A percentile compares a stretch with the other conserved stretches of the same genome.
Evolutionary conservation across 2,329 filamentous ascomycete genomes (phyloP).

Genomic region (Venturia asperata): DNA sequence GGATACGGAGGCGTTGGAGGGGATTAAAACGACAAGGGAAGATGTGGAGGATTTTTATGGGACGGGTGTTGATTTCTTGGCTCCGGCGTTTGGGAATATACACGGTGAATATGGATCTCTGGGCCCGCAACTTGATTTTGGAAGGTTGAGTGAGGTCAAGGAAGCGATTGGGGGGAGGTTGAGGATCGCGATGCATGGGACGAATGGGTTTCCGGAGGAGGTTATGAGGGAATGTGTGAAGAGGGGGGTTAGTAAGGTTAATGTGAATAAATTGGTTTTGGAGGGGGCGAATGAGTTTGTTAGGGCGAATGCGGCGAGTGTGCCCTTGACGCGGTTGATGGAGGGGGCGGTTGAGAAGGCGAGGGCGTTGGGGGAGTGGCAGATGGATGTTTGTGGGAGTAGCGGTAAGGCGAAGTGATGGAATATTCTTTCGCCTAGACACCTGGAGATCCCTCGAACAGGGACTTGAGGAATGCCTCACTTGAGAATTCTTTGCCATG

Average conservation of each 20-base stretch:
- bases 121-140: constrained; percentile 43
- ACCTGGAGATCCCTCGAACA: too few species aligned
- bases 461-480: too few species aligned
- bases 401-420: constrained; percentile 36
- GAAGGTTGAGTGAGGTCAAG: constrained; percentile 5
- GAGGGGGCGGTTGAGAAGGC: constrained; percentile 41
- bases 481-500: too few species aligned
- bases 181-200: constrained; percentile 48
- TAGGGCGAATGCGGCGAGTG: constrained; percentile 33
- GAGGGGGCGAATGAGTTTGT: constrained; percentile 32
- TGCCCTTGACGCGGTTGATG: constrained; percentile 37
- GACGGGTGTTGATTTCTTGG: constrained; percentile 66
- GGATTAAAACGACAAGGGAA: constrained; percentile 59
- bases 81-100: constrained; percentile 69
- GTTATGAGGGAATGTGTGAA: constrained; percentile 47
- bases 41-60: constrained; percentile 63
- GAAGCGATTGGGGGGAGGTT: constrained; percentile 13
- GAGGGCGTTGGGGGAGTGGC: constrained; percentile 39
- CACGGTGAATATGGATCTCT: constrained; percentile 65
- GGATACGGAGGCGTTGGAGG: constrained; percentile 57
- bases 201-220: constrained; percentile 47
- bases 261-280: constrained; percentile 50
- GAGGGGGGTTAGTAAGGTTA: constrained; percentile 49
- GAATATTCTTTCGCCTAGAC: neutral
- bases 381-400: constrained; percentile 44